These are phyloP conservation scores for Pichia sp. DNA, from an alignment of 1,139 yeast species.

Conservation along the genomic window DNA sequence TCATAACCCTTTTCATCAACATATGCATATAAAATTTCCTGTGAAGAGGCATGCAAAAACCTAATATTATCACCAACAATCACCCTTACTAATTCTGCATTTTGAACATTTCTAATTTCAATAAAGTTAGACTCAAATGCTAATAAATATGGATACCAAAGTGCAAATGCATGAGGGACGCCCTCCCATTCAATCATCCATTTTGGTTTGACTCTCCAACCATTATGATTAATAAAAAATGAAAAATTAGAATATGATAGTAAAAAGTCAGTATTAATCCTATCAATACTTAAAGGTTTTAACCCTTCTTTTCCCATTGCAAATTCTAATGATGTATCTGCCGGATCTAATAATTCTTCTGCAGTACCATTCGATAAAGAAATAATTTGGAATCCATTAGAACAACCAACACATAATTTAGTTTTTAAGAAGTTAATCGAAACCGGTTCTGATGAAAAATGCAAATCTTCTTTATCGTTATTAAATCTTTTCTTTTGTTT, in stretches of 20 bases:
- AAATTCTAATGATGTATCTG: conserved; percentile 93
- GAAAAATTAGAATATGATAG: conserved; percentile 89
- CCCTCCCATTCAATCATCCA: conserved; percentile 99
- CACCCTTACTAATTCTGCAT: conserved; percentile 79
- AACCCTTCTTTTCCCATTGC: conserved; percentile 82
- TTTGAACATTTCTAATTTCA: conserved; percentile 87
- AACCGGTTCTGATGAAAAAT: conserved; percentile 82
- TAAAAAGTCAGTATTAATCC: conserved; percentile 81
- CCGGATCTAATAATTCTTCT: conserved; percentile 82
- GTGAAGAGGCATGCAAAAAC: conserved; percentile 81
- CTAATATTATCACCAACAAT: conserved; percentile 92
- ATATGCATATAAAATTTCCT: conserved; percentile 89
- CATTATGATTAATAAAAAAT: conserved; percentile 87
- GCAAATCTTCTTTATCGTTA: conserved; percentile 66
- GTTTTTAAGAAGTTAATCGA: conserved; percentile 86
- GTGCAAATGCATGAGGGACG: conserved; percentile 82
- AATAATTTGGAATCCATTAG: conserved; percentile 92
- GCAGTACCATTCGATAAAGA: conserved; percentile 71
- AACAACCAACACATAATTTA: conserved; percentile 88
- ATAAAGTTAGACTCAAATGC: conserved; percentile 88
- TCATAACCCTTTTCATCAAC: conserved; percentile 88
- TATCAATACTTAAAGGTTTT: conserved; percentile 86
- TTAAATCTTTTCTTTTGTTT: conserved; percentile 60
- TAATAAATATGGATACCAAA: conserved; percentile 87
- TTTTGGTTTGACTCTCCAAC: conserved; percentile 92